Base-by-base conservation (phyloP, 2,329 filamentous ascomycete species). In the Fusarium veterinarium region DNA sequence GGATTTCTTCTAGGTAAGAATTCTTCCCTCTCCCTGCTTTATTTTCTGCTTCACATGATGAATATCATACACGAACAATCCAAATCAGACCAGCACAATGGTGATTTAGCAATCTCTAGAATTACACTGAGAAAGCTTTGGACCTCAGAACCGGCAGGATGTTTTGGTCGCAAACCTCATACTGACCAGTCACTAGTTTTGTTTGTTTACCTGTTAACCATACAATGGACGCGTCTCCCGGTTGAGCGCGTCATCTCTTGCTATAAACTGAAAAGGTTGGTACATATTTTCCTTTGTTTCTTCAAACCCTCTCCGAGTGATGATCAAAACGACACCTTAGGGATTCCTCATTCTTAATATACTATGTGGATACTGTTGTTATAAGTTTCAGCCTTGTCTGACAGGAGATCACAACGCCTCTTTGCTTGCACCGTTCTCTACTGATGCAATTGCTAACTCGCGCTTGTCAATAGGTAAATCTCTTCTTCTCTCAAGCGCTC, bases 351-450 rank as follows among this genome's bases (percentile, higher is more conserved):
- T 89, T 83, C 89, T 86, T 87, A 91, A 91, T 84, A 90, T 76
- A 89, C 79, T 68, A 90, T 91, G 89, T 91, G 85, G 89, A 91
- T 83, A 85, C 82, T 83, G 85, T 87, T 86, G 85, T 83, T 80
- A 79, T 80, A 88, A 88, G 89, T 90, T 90, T 91, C 88, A 90
- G 89, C 89, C 89, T 90, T 90, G 88, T 90, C 89, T 90, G 89
- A 90, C 84, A 83, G 80, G 82, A 84, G 78, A 78, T 80, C 64
- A 78, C 52, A 71, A 69, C 58, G 60, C 74, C 73, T 52, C 61
- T 65, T 65, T 72, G 71, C 59, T 67, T 72, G 30, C 55, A 35
- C 35, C n/a, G 35, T 45, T 30, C 56, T 14, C 14, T 46, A 60
- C 59, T 48, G 64, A 62, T 60, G 42, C 69, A 66, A 67, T 77